Conservation (phyloP, 1,139 yeast genomes). For the Lodderomyces beijingensis region DNA sequence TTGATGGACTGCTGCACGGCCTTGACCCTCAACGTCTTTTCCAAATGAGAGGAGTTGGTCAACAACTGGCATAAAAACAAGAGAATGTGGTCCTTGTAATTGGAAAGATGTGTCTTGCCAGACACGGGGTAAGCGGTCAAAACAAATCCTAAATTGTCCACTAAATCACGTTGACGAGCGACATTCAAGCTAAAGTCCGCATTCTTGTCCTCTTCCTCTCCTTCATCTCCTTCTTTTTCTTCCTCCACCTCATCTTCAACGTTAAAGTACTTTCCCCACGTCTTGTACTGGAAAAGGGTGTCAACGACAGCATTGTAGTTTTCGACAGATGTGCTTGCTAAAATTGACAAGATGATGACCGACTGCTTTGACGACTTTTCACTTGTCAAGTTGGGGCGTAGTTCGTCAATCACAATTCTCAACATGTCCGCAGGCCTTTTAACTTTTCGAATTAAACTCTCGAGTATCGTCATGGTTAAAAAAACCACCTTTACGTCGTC, state of each 20-base stretch:
- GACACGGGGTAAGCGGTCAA: constrained; percentile 23
- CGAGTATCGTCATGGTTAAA: constrained; percentile 48
- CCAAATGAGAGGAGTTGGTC: constrained; percentile 61
- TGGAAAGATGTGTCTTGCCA: constrained; percentile 13
- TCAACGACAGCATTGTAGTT: constrained; percentile 47
- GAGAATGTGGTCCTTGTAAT: constrained; percentile 61
- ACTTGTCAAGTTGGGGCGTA: constrained; percentile 50
- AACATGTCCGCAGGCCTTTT: constrained; percentile 26
- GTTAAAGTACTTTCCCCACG: constrained; percentile 38
- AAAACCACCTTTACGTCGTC: constrained; percentile 40
- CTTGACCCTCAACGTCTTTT: constrained; percentile 62
- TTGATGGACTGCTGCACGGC: constrained; percentile 63
- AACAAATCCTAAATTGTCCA: constrained; percentile 58
- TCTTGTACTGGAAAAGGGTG: constrained; percentile 25
- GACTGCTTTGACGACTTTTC: constrained; percentile 59
- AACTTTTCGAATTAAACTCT: constrained; percentile 34
- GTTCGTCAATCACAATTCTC: constrained; percentile 48
- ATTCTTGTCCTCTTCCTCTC: constrained; percentile 14
- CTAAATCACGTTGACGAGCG: constrained; percentile 46
- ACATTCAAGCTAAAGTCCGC: constrained; percentile 33
- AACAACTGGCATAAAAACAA: constrained; percentile 63
- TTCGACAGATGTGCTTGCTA: constrained; percentile 36
- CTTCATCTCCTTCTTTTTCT: constrained; percentile 11
- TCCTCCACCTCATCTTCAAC: constrained; percentile 12
- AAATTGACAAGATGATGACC: constrained; percentile 51